Conservation (phyloP, 164 flowering plant species). For the Chloranthus sessilifolius region DNA sequence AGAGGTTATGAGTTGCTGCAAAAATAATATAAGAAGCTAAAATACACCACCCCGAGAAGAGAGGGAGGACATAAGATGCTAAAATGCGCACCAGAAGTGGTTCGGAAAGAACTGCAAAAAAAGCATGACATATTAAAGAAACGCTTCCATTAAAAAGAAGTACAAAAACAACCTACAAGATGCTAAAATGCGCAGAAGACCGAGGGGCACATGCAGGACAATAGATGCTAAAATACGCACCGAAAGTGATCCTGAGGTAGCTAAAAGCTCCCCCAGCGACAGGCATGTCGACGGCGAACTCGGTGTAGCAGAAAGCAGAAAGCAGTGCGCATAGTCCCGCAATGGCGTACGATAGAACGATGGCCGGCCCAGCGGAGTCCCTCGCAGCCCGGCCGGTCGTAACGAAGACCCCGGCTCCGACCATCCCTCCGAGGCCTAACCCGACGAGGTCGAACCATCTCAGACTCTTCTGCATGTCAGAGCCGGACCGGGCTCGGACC, state of each 20-base stretch:
- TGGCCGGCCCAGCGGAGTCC: constrained; percentile 62
- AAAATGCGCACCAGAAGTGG: too few species aligned
- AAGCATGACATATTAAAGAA: too few species aligned
- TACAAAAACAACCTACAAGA: too few species aligned
- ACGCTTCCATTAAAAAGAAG: too few species aligned
- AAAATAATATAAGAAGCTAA: too few species aligned
- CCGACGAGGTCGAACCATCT: constrained; percentile 78
- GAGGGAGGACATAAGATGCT: too few species aligned
- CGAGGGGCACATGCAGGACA: too few species aligned
- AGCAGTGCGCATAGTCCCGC: constrained; percentile 88
- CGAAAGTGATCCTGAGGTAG: constrained; percentile 82
- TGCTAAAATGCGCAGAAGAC: too few species aligned
- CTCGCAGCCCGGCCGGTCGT: constrained; percentile 59
- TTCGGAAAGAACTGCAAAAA: too few species aligned
- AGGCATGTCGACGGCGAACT: constrained; percentile 90
- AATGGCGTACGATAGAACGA: constrained; percentile 74
- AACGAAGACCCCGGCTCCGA: constrained; percentile 89
- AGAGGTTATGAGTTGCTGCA: too few species aligned
- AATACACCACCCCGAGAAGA: too few species aligned
- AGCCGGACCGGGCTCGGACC: constrained; percentile 53
- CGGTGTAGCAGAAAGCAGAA: constrained; percentile 92
- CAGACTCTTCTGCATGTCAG: constrained; percentile 46
- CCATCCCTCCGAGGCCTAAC: constrained; percentile 85
- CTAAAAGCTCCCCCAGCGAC: constrained; percentile 97
- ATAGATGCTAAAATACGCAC: constrained; percentile 31